Conservation (phyloP, 2,329 filamentous ascomycete species). For the Aspergillus brasiliensis region DNA sequence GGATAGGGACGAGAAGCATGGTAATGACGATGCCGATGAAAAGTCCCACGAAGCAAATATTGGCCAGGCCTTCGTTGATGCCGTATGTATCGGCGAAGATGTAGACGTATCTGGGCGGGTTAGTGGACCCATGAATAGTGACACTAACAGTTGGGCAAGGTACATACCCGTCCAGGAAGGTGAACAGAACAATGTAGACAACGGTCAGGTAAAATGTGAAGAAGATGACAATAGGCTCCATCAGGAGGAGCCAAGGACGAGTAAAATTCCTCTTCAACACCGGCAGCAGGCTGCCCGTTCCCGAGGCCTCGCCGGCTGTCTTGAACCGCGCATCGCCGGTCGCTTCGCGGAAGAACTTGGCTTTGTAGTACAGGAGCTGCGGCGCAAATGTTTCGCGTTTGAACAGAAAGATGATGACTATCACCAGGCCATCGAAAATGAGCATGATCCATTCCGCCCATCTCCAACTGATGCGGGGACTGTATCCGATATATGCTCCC, state of each 20-base stretch:
- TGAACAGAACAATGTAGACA: slow-evolving; percentile 36
- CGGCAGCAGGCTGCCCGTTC: background rate
- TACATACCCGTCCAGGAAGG: slow-evolving; percentile 40
- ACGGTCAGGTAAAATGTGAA: slow-evolving; percentile 31
- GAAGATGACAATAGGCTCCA: slow-evolving; percentile 31
- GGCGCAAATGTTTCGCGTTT: slow-evolving; percentile 55
- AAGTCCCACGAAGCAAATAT: slow-evolving; percentile 52
- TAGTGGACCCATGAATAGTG: background rate
- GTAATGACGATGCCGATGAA: slow-evolving; percentile 43
- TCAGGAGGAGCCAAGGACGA: slow-evolving; percentile 12
- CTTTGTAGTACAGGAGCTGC: slow-evolving; percentile 47
- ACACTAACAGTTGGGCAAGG: no score
- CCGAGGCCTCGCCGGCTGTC: slow-evolving; percentile 44
- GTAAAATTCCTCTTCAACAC: background rate
- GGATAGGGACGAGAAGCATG: slow-evolving; percentile 44
- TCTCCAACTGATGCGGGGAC: slow-evolving; percentile 23
- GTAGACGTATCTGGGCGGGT: slow-evolving; percentile 42
- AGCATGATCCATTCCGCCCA: slow-evolving; percentile 51
- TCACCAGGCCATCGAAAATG: slow-evolving; percentile 37
- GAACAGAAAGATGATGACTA: slow-evolving; percentile 44
- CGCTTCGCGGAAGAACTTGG: slow-evolving; percentile 38
- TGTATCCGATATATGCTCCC: slow-evolving; percentile 16
- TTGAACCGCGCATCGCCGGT: slow-evolving; percentile 51
- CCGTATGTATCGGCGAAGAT: slow-evolving; percentile 54
- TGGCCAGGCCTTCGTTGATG: slow-evolving; percentile 49